Conservation (phyloP, 352 stramenopile species). For the Phytophthora tentaculata region DNA sequence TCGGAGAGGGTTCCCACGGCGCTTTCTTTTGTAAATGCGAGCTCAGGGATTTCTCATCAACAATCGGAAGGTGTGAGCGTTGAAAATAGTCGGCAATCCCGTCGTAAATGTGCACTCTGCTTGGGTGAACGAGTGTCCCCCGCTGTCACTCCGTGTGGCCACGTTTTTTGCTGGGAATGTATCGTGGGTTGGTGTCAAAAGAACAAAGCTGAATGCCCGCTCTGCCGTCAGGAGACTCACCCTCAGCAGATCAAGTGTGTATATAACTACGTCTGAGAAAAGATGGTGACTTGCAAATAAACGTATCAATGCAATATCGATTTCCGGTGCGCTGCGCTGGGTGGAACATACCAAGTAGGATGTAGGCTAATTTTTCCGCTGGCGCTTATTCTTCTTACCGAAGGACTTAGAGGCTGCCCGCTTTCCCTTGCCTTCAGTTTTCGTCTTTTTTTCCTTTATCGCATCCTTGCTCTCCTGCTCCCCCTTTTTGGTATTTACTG, state of each 20-base stretch:
- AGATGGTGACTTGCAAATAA: constrained; percentile 15
- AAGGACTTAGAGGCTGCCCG: constrained; percentile 25
- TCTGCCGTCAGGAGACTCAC: constrained; percentile 86
- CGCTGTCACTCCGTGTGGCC: constrained; percentile 86
- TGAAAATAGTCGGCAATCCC: constrained; percentile 18
- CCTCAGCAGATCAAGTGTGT: constrained; percentile 93
- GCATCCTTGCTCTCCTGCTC: constrained; percentile 25
- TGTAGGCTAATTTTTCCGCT: constrained; percentile 50
- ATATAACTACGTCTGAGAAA: constrained; percentile 87
- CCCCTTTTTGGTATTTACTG: constrained; percentile 58
- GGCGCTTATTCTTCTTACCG: constrained; percentile 64
- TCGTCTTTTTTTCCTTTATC: constrained; percentile 42
- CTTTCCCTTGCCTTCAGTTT: constrained; percentile 44
- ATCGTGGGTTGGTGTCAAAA: constrained; percentile 94
- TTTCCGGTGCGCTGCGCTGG: constrained; percentile 1
- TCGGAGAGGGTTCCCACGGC: constrained; percentile 52
- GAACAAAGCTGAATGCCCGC: constrained; percentile 90
- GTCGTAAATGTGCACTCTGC: constrained; percentile 89
- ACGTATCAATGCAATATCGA: constrained; percentile 39
- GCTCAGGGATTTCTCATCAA: constrained; percentile 1
- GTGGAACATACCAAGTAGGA: not conserved
- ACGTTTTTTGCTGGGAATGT: constrained; percentile 94
- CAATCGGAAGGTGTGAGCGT: not conserved
- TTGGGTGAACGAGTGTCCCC: constrained; percentile 78
- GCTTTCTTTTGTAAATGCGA: constrained; percentile 17